phyloP scores from a whole-genome alignment of 306 rosid species.

The Inga leiocalycina region DNA sequence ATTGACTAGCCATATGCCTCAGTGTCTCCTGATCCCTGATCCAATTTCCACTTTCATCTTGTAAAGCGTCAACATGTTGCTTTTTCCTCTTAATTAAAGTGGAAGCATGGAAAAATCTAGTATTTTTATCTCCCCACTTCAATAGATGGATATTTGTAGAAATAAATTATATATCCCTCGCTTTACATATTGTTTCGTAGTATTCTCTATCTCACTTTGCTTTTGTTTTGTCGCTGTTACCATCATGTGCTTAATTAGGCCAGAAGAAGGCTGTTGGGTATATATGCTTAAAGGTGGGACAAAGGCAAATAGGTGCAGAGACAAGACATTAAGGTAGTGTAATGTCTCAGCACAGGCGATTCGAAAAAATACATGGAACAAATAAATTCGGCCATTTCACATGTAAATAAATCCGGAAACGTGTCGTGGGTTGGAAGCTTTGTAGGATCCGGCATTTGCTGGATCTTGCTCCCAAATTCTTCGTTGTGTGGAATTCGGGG shows the following conservation, averaged over 20 bases:
- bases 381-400: neutral
- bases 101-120: too few relatives aligned
- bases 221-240: neutral
- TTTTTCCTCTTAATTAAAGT: too few relatives aligned
- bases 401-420: neutral
- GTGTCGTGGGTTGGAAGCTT: constrained; percentile 1
- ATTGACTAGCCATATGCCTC: too few relatives aligned
- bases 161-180: neutral
- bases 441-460: neutral
- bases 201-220: neutral
- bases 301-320: neutral
- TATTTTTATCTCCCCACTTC: too few relatives aligned
- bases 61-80: too few relatives aligned
- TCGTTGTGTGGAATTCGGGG: neutral
- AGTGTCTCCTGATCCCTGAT: too few relatives aligned
- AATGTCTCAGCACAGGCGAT: neutral
- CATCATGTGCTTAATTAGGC: neutral
- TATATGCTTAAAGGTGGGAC: neutral
- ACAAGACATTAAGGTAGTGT: neutral
- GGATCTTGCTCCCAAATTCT: neutral
- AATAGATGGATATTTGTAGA: too few relatives aligned
- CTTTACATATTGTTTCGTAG: neutral
- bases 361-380: neutral
- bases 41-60: too few relatives aligned
- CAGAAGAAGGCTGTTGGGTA: neutral